Evolutionary conservation across 176 grass and related monocot genomes (phyloP).

Genomic region (Chloris gayana): DNA sequence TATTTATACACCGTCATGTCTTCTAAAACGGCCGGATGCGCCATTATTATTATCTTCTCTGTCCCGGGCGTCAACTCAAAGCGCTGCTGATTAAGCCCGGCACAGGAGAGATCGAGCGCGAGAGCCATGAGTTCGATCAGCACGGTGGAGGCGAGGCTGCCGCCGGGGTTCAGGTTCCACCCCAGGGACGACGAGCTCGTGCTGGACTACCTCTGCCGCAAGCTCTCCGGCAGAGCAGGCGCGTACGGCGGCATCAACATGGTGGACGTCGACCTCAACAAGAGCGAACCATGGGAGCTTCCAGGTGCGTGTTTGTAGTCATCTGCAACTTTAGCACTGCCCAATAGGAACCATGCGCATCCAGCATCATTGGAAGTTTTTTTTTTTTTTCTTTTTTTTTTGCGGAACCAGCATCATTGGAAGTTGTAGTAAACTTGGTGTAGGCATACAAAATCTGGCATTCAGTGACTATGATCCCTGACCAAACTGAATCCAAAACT

Average conservation of each 20-base stretch:
- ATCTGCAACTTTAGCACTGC: background rate
- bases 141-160: slow-evolving; percentile 80
- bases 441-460: background rate
- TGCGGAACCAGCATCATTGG: too few species aligned
- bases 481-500: background rate
- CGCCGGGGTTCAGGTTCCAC: slow-evolving; percentile 93
- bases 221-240: slow-evolving; percentile 36
- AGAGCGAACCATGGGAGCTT: slow-evolving; percentile 92
- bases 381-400: too few species aligned
- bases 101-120: too few species aligned
- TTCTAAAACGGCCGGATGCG: slow-evolving; percentile 29
- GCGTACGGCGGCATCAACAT: slow-evolving; percentile 49
- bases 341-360: background rate
- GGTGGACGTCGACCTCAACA: slow-evolving; percentile 96
- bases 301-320: slow-evolving; percentile 55
- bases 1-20: slow-evolving; percentile 39
- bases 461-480: background rate
- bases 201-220: slow-evolving; percentile 78
- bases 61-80: background rate
- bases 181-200: slow-evolving; percentile 81
- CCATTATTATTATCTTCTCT: background rate
- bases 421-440: background rate
- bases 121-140: slow-evolving; percentile 66
- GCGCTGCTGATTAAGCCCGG: background rate
- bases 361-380: background rate